Percentiles rank a stretch among this genome's conserved stretches.
Evolutionary conservation across 306 rosid species (phyloP).

Genomic region (Citrullus amarus): DNA sequence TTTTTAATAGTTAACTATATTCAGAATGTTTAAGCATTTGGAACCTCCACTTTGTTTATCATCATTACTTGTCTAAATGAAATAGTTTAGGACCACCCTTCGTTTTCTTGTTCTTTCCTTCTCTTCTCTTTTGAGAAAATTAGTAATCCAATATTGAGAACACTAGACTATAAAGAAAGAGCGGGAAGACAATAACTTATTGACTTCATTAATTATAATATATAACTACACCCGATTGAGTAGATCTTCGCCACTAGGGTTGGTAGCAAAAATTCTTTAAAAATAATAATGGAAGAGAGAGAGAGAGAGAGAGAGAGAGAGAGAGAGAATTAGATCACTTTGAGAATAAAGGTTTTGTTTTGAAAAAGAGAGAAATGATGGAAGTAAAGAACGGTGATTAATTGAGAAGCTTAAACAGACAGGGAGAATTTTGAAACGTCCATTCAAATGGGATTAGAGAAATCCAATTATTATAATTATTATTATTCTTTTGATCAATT

Average conservation of each 20-base stretch:
- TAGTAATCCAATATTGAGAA: background rate
- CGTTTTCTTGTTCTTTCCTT: background rate
- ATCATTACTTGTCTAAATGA: background rate
- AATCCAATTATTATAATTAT: background rate
- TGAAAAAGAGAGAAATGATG: background rate
- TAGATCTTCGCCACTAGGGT: background rate
- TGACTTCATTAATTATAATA: background rate
- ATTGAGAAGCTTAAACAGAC: background rate
- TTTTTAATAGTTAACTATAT: background rate
- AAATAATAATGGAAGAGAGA: background rate
- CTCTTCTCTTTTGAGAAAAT: background rate
- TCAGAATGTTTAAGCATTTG: background rate
- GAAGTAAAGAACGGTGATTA: background rate
- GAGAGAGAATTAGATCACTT: background rate
- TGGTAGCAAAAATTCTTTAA: background rate
- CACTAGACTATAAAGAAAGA: background rate
- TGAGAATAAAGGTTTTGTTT: background rate
- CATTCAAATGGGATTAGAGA: background rate
- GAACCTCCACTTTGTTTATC: background rate
- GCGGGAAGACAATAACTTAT: background rate
- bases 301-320: background rate
- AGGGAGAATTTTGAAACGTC: background rate
- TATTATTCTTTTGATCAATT: background rate
- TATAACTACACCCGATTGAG: background rate
- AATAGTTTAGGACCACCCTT: background rate